Conservation (phyloP, 129 eudicot genomes). For the Chrysanthemum lavandulifolium region DNA sequence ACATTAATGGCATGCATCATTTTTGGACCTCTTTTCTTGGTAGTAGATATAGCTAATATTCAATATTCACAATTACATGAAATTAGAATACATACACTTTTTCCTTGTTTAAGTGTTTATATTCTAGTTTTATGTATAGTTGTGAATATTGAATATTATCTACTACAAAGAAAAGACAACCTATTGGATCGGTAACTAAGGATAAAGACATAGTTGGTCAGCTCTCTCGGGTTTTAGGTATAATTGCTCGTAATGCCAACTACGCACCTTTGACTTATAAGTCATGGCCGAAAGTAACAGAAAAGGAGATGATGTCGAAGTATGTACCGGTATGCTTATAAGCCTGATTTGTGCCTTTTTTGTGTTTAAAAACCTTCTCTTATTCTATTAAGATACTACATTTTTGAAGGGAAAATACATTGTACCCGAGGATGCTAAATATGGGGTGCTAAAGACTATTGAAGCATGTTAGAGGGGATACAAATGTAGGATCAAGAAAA, state of each 20-base stretch:
- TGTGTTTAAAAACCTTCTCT: not conserved
- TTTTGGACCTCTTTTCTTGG: constrained; percentile 16
- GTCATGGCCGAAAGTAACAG: too few relatives aligned
- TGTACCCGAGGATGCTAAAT: not conserved
- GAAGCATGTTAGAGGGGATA: not conserved
- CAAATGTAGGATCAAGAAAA: constrained; percentile 13
- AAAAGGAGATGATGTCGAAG: constrained; percentile 8
- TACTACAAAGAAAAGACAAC: too few relatives aligned
- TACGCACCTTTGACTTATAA: too few relatives aligned
- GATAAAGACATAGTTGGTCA: too few relatives aligned
- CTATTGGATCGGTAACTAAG: too few relatives aligned
- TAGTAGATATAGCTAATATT: not conserved
- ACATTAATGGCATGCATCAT: constrained; percentile 10
- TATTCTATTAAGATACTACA: not conserved
- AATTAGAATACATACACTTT: not conserved
- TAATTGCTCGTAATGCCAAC: too few relatives aligned
- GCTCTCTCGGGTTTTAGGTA: too few relatives aligned
- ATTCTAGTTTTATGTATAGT: too few relatives aligned
- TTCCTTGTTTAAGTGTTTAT: too few relatives aligned
- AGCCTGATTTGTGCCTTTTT: not conserved
- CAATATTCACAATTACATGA: not conserved
- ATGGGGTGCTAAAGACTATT: constrained; percentile 3
- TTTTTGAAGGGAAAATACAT: constrained; percentile 9
- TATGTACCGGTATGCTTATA: not conserved
- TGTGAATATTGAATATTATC: too few relatives aligned